These are phyloP conservation scores for Citrus sp. DNA, from an alignment of 345 rosid species.

Conservation along the genomic window DNA sequence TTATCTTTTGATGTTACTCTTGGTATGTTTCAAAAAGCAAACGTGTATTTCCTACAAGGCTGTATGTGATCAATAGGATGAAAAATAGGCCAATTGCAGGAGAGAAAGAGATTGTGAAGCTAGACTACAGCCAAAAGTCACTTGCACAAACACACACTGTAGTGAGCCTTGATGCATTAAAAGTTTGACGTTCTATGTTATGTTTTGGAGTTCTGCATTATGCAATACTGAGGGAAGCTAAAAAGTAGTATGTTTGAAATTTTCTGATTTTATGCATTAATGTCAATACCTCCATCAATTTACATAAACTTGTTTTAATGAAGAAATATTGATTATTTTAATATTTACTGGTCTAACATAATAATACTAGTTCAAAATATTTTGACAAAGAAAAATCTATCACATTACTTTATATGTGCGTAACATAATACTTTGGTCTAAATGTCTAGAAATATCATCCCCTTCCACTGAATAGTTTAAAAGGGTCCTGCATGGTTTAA, in stretches of 20 bases:
- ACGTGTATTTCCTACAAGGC: not conserved
- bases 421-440: not conserved
- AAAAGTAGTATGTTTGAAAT: conserved; percentile 2
- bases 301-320: not conserved
- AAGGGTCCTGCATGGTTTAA: not conserved
- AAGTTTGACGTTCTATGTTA: not conserved
- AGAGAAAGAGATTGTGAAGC: not conserved
- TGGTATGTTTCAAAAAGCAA: not conserved
- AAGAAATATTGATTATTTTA: not conserved
- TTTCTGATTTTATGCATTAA: not conserved
- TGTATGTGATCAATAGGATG: not conserved
- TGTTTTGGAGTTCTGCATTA: not conserved
- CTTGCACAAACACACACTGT: not conserved
- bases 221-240: not conserved
- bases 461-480: not conserved
- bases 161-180: not conserved
- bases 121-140: not conserved
- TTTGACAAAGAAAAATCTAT: not conserved
- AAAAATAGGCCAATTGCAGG: not conserved
- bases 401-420: not conserved
- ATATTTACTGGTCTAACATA: not conserved
- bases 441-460: conserved; percentile 1
- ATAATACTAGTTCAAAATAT: not conserved
- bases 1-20: not conserved
- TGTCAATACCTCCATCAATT: not conserved